phyloP scores from a whole-genome alignment of 2,329 filamentous ascomycete species.

The Neofusicoccum kwambonambiense region DNA sequence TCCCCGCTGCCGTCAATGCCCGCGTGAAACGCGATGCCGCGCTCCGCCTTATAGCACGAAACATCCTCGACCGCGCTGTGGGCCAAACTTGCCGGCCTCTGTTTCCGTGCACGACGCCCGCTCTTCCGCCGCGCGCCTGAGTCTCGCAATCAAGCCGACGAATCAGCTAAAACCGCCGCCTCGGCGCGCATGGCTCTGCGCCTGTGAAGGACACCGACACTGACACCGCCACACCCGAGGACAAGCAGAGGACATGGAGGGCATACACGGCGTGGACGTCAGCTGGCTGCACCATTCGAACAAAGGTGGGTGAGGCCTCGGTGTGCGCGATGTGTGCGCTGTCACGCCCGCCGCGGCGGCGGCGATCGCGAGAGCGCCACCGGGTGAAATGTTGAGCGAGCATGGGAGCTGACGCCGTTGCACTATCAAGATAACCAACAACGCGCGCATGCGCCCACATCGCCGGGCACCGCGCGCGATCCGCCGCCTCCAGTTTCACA shows the following conservation, averaged over 20 bases:
- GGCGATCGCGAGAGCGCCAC: neutral
- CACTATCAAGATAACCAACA: conserved; percentile 5
- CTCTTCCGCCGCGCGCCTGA: neutral
- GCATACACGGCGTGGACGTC: conserved; percentile 79
- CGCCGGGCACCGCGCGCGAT: neutral
- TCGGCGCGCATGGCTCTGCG: conserved; percentile 5
- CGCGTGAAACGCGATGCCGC: conserved; percentile 8
- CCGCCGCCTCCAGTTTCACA: neutral
- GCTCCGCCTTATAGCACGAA: conserved; percentile 7
- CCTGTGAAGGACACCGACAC: conserved; percentile 6
- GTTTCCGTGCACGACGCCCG: neutral
- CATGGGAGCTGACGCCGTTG: neutral
- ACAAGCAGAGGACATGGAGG: conserved; percentile 61
- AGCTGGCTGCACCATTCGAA: conserved; percentile 86
- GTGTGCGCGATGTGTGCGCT: conserved; percentile 22
- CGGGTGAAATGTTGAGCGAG: neutral
- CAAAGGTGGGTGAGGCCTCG: conserved; percentile 62
- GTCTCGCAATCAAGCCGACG: neutral
- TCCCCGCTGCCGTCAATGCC: neutral
- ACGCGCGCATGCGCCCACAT: neutral
- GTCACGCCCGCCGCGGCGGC: neutral
- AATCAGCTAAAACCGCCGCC: neutral
- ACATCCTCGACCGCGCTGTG: neutral
- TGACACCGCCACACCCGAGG: neutral
- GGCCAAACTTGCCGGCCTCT: neutral